Percentiles rank a stretch among this genome's conserved stretches.
Evolutionary conservation across 345 rosid genomes (phyloP).

Genomic region (Euphorbia peplus): DNA sequence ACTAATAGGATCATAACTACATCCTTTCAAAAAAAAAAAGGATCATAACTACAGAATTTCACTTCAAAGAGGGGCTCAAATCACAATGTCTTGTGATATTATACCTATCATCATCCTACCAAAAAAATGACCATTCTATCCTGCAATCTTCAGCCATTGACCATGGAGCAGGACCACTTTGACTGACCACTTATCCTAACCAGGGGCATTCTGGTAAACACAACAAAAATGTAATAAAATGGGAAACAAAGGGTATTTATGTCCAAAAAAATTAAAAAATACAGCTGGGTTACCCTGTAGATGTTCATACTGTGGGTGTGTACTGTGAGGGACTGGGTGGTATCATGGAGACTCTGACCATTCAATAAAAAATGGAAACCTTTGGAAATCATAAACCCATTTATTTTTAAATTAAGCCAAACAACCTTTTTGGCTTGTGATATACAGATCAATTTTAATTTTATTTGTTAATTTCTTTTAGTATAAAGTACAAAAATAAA

Average conservation of each 20-base stretch:
- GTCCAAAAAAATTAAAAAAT: conserved; percentile 8
- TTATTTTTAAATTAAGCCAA: conserved; percentile 13
- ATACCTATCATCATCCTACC: background rate
- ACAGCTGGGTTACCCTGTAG: conserved; percentile 30
- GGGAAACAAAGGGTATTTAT: conserved; percentile 7
- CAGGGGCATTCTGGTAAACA: conserved; percentile 11
- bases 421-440: conserved; percentile 4
- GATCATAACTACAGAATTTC: conserved; percentile 9
- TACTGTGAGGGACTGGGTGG: background rate
- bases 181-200: conserved; percentile 19
- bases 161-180: conserved; percentile 36
- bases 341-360: conserved; percentile 26
- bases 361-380: conserved; percentile 19
- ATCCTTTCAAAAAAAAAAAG: too few relatives aligned
- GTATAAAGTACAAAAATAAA: too few relatives aligned
- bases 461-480: too few relatives aligned
- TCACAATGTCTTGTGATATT: conserved; percentile 1
- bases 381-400: conserved; percentile 30
- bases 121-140: conserved; percentile 31
- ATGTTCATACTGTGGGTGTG: conserved; percentile 24
- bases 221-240: background rate
- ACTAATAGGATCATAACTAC: conserved; percentile 13
- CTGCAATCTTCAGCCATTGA: conserved; percentile 24
- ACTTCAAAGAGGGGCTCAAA: conserved; percentile 19
- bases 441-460: background rate